Evolutionary conservation across 2,329 filamentous ascomycete species (phyloP).

Genomic region (Dactylellina drechsleri): DNA sequence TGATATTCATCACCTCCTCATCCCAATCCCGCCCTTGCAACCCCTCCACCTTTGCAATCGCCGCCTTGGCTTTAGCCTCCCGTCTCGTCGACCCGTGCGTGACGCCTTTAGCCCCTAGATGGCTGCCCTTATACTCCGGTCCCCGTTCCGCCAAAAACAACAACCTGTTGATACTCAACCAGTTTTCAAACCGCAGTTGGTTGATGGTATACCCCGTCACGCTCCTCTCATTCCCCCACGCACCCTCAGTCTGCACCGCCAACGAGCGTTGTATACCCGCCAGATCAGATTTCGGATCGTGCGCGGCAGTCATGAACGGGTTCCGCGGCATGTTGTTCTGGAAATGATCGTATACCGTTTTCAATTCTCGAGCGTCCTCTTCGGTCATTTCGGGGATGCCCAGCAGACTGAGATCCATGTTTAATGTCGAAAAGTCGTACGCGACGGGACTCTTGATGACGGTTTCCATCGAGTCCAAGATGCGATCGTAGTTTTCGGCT

Average conservation of each 20-base stretch:
- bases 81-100: slow-evolving; percentile 1
- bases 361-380: slow-evolving; percentile 28
- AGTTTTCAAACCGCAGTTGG: slow-evolving; percentile 66
- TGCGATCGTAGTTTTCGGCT: slow-evolving; percentile 14
- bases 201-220: slow-evolving; percentile 63
- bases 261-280: slow-evolving; percentile 16
- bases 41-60: slow-evolving; percentile 14
- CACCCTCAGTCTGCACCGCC: slow-evolving; percentile 8
- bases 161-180: slow-evolving; percentile 65
- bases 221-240: slow-evolving; percentile 34
- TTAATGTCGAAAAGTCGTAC: slow-evolving; percentile 29
- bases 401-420: slow-evolving; percentile 21
- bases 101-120: slow-evolving; percentile 15
- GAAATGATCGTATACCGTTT: slow-evolving; percentile 39
- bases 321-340: slow-evolving; percentile 38
- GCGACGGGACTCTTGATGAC: slow-evolving; percentile 27
- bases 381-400: slow-evolving; percentile 34
- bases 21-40: slow-evolving; percentile 30
- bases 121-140: slow-evolving; percentile 1
- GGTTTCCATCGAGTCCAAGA: slow-evolving; percentile 27
- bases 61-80: slow-evolving; percentile 1
- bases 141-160: slow-evolving; percentile 61
- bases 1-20: slow-evolving; percentile 6
- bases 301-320: slow-evolving; percentile 38
- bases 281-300: slow-evolving; percentile 47